Evolutionary conservation across 2,329 filamentous ascomycete genomes (phyloP).

Genomic region (Aspergillus aculeatus): DNA sequence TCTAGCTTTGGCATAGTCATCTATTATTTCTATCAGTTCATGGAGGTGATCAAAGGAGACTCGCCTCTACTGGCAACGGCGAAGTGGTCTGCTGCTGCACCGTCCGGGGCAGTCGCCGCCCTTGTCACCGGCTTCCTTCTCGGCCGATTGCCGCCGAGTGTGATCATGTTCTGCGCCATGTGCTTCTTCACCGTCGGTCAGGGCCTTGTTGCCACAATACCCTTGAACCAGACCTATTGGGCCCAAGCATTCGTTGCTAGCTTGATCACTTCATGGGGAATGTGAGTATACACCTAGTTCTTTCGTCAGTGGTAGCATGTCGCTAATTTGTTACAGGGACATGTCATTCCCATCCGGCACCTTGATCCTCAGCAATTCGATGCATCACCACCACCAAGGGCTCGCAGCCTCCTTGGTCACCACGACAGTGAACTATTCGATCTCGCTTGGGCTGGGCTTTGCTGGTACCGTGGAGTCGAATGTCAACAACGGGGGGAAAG

Average conservation of each 20-base stretch:
- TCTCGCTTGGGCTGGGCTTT: slow-evolving; percentile 65
- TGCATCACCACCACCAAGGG: slow-evolving; percentile 50
- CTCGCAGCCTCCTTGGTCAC: slow-evolving; percentile 59
- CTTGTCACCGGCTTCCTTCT: slow-evolving; percentile 37
- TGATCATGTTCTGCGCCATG: slow-evolving; percentile 33
- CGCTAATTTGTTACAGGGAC: slow-evolving; percentile 50
- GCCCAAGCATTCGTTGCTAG: slow-evolving; percentile 60
- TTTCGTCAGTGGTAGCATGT: background rate
- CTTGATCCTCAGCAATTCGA: slow-evolving; percentile 58
- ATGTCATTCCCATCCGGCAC: slow-evolving; percentile 65
- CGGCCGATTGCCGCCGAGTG: slow-evolving; percentile 27
- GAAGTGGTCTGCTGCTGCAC: slow-evolving; percentile 25
- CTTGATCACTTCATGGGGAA: slow-evolving; percentile 33
- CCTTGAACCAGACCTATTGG: slow-evolving; percentile 62
- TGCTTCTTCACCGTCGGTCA: slow-evolving; percentile 44
- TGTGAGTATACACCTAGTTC: slow-evolving; percentile 18
- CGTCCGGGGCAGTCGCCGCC: slow-evolving; percentile 33
- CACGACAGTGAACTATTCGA: slow-evolving; percentile 68
- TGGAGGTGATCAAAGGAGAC: slow-evolving; percentile 40
- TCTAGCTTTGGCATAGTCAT: slow-evolving; percentile 55
- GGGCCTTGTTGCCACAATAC: slow-evolving; percentile 46
- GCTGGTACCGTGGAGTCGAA: slow-evolving; percentile 63
- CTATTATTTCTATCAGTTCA: slow-evolving; percentile 53
- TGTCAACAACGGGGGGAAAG: slow-evolving; percentile 39
- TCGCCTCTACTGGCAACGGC: slow-evolving; percentile 29